phyloP scores from a whole-genome alignment of 495 filamentous ascomycete species.

The Xeromyces bisporus region DNA sequence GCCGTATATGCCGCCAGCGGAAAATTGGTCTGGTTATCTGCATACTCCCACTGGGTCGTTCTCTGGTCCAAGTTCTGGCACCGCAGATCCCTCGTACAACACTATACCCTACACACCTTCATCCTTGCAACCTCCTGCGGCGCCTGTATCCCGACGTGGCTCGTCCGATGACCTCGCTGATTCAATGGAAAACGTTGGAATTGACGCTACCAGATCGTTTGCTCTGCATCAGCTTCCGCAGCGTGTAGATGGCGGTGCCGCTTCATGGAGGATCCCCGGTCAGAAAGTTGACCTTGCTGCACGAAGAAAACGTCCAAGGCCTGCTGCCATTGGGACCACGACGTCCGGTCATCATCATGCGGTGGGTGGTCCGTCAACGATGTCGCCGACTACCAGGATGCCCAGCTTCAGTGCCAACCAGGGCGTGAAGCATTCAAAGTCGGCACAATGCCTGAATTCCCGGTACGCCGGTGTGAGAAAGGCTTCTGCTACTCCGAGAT shows the following conservation, averaged over 20 bases:
- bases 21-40: constrained; percentile 17
- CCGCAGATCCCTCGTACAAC: constrained; percentile 11
- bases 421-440: constrained; percentile 36
- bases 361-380: constrained; percentile 23
- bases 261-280: constrained; percentile 23
- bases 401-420: constrained; percentile 19
- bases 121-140: constrained; percentile 19
- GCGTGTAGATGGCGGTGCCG: constrained; percentile 7
- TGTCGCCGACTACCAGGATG: constrained; percentile 26
- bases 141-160: constrained; percentile 18
- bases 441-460: constrained; percentile 31
- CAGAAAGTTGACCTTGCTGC: constrained; percentile 37
- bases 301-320: constrained; percentile 35
- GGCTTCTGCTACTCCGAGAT: constrained; percentile 31
- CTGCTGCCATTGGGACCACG: constrained; percentile 35
- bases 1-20: constrained; percentile 7
- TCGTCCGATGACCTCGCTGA: constrained; percentile 27
- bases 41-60: background rate
- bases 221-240: constrained; percentile 13
- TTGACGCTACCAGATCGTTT: constrained; percentile 14
- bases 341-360: constrained; percentile 18
- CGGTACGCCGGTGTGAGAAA: constrained; percentile 37
- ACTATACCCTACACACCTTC: constrained; percentile 18
- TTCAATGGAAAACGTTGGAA: constrained; percentile 25
- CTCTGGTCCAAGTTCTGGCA: constrained; percentile 4